A percentile compares a stretch with the other conserved stretches of the same genome.
Evolutionary conservation across 495 filamentous ascomycete species (phyloP).

Genomic region (Glonium stellatum): DNA sequence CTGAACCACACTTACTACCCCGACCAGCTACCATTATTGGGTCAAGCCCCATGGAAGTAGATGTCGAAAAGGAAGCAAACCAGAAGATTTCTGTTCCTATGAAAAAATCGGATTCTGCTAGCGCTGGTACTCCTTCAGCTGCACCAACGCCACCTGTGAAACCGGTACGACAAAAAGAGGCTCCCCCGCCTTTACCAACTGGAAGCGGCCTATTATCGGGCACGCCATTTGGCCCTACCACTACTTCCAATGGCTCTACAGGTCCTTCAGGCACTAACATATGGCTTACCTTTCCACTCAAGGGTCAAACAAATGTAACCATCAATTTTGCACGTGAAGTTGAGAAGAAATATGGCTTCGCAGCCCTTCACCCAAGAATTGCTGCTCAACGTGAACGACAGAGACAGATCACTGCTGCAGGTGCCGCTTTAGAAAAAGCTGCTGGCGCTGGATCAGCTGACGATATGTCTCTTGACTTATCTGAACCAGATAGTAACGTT

Average conservation of each 20-base stretch:
- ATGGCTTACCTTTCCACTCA: slow-evolving; percentile 70
- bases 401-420: slow-evolving; percentile 74
- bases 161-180: slow-evolving; percentile 47
- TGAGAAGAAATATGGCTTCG: slow-evolving; percentile 88
- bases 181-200: slow-evolving; percentile 49
- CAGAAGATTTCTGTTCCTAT: slow-evolving; percentile 12
- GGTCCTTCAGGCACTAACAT: slow-evolving; percentile 69
- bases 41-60: slow-evolving; percentile 27
- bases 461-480: slow-evolving; percentile 46
- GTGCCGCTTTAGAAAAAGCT: slow-evolving; percentile 65
- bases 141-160: slow-evolving; percentile 55
- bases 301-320: slow-evolving; percentile 75
- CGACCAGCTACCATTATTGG: slow-evolving; percentile 2
- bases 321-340: slow-evolving; percentile 93
- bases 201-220: slow-evolving; percentile 63
- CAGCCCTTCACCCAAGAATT: slow-evolving; percentile 81
- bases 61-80: slow-evolving; percentile 20
- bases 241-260: slow-evolving; percentile 32
- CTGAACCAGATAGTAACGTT: slow-evolving; percentile 56
- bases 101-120: slow-evolving; percentile 38
- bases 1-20: slow-evolving; percentile 7
- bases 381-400: slow-evolving; percentile 78
- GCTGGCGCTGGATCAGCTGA: slow-evolving; percentile 56
- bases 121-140: slow-evolving; percentile 45
- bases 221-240: slow-evolving; percentile 49